Evolutionary conservation across 352 stramenopile species (phyloP).

Genomic region (Globisporangium solare): DNA sequence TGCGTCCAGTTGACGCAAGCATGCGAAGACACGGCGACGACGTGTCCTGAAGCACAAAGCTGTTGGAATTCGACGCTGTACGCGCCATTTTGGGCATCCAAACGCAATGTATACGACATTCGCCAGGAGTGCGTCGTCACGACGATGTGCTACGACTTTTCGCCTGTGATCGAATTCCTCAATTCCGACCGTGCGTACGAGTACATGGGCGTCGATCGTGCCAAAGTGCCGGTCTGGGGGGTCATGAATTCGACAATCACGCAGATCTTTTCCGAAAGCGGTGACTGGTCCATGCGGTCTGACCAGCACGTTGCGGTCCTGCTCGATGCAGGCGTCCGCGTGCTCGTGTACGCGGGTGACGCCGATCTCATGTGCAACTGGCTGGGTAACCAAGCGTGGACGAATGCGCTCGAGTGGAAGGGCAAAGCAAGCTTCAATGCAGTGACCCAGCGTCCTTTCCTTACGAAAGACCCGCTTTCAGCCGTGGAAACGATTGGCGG

Average conservation of each 20-base stretch:
- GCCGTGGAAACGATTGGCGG: slow-evolving; percentile 11
- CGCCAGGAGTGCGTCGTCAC: slow-evolving; percentile 20
- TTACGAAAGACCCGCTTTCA: slow-evolving; percentile 8
- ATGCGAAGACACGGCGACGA: slow-evolving; percentile 19
- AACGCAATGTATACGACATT: slow-evolving; percentile 61
- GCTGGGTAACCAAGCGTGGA: slow-evolving; percentile 94
- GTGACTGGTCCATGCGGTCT: slow-evolving; percentile 92
- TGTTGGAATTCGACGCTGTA: slow-evolving; percentile 46
- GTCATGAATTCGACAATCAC: slow-evolving; percentile 92
- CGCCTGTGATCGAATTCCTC: not conserved
- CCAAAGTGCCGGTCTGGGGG: slow-evolving; percentile 61
- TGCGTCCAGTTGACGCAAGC: slow-evolving; percentile 35
- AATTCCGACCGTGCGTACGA: slow-evolving; percentile 21
- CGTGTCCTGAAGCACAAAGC: slow-evolving; percentile 24
- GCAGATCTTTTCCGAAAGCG: slow-evolving; percentile 14
- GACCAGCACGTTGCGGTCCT: slow-evolving; percentile 83
- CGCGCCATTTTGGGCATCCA: slow-evolving; percentile 24
- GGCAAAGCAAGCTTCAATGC: slow-evolving; percentile 85
- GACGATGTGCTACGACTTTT: slow-evolving; percentile 4
- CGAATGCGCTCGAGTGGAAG: slow-evolving; percentile 87
- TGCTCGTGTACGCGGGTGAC: slow-evolving; percentile 96
- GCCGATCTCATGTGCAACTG: slow-evolving; percentile 97
- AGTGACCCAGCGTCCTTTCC: slow-evolving; percentile 18
- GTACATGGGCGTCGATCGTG: slow-evolving; percentile 35
- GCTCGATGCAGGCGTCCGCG: slow-evolving; percentile 61